phyloP scores from a whole-genome alignment of 768 basidiomycete genomes.

The Kockovaella imperatae region DNA sequence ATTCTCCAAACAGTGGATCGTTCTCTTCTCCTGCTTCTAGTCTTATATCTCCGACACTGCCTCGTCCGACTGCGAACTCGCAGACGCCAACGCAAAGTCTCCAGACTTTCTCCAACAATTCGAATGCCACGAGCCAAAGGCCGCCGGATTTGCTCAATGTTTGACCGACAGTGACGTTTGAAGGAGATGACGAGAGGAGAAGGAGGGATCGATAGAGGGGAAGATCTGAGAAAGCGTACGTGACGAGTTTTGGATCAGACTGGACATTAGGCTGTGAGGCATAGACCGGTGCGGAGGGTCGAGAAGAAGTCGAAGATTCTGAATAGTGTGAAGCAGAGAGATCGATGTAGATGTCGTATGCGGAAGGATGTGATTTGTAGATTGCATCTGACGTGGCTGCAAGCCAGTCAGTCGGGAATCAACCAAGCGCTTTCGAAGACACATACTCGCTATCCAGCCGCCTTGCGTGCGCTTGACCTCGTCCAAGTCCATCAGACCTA shows the following conservation, averaged over 20 bases:
- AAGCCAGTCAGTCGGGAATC: neutral
- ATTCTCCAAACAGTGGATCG: conserved; percentile 14
- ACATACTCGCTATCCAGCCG: conserved; percentile 43
- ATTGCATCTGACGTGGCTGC: conserved; percentile 42
- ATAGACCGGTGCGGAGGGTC: neutral
- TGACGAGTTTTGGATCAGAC: conserved; percentile 1
- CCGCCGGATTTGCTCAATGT: conserved; percentile 16
- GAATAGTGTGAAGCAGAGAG: conserved; percentile 19
- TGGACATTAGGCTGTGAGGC: conserved; percentile 1
- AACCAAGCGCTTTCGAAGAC: neutral
- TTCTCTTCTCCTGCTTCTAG: conserved; percentile 30
- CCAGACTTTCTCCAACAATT: conserved; percentile 26
- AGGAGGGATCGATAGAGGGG: conserved; percentile 31
- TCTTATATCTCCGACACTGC: conserved; percentile 7
- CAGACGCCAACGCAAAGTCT: conserved; percentile 40
- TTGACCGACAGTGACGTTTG: conserved; percentile 4
- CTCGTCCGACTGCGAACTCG: conserved; percentile 34
- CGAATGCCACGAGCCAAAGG: conserved; percentile 33
- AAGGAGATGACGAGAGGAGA: conserved; percentile 15
- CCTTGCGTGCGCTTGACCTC: conserved; percentile 18
- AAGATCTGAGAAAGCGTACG: conserved; percentile 35
- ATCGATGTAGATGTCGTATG: conserved; percentile 40
- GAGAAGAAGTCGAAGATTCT: neutral
- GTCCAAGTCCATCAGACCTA: conserved; percentile 37
- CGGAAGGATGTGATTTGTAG: conserved; percentile 27